Evolutionary conservation across 192 early-diverging fungal species (phyloP).

Genomic region (Linnemannia elongata): DNA sequence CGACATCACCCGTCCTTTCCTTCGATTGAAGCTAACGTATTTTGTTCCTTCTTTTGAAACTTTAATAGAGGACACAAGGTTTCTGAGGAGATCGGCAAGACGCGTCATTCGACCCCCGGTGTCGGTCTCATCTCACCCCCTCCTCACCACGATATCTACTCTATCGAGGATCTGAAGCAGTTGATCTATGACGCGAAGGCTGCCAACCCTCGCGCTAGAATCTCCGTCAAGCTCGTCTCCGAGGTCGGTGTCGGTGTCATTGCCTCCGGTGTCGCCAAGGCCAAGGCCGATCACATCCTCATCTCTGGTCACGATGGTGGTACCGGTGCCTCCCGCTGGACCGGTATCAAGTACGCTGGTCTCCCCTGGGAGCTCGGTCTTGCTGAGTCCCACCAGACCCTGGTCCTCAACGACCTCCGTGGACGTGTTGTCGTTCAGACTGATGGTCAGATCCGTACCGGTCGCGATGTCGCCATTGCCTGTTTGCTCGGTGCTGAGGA

Average conservation of each 20-base stretch:
- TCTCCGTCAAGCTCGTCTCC: slow-evolving; percentile 97
- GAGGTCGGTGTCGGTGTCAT: slow-evolving; percentile 98
- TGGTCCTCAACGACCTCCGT: slow-evolving; percentile 96
- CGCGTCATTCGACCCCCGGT: slow-evolving; percentile 95
- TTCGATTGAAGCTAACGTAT: not conserved
- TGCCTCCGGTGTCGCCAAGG: slow-evolving; percentile 97
- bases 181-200: slow-evolving; percentile 98
- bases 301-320: slow-evolving; percentile 98
- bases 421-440: slow-evolving; percentile 97
- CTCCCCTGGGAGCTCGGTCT: slow-evolving; percentile 99
- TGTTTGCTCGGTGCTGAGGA: slow-evolving; percentile 98
- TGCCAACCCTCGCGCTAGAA: slow-evolving; percentile 90
- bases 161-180: slow-evolving; percentile 99
- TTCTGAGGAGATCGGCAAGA: slow-evolving; percentile 83
- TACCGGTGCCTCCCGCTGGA: slow-evolving; percentile 97
- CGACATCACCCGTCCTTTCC: slow-evolving; percentile 10
- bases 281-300: slow-evolving; percentile 96
- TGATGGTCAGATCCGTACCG: slow-evolving; percentile 98
- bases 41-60: not conserved
- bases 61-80: slow-evolving; percentile 75
- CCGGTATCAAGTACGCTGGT: slow-evolving; percentile 98
- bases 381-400: slow-evolving; percentile 99
- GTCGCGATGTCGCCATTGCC: slow-evolving; percentile 96
- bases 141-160: slow-evolving; percentile 99
- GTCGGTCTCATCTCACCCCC: slow-evolving; percentile 97